A percentile compares a stretch with the other conserved stretches of the same genome.
phyloP scores from a whole-genome alignment of 2,329 filamentous ascomycete species.

The Pestalotiopsis sp. region DNA sequence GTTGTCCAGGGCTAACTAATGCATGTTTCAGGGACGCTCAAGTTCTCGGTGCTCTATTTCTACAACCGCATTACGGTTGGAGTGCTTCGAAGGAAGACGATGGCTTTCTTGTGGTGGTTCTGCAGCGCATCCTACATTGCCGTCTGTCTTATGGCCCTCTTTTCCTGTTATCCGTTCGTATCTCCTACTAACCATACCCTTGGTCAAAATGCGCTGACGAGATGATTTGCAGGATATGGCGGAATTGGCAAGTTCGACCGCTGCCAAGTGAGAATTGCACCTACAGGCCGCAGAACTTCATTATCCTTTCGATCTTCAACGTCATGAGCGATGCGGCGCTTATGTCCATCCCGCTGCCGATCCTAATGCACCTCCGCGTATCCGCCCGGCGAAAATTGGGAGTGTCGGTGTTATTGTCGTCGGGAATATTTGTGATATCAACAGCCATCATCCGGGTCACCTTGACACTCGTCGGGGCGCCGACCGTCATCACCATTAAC shows the following conservation, averaged over 20 bases:
- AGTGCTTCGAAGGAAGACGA: conserved; percentile 16
- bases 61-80: conserved; percentile 28
- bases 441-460: conserved; percentile 27
- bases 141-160: conserved; percentile 18
- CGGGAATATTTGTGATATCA: conserved; percentile 29
- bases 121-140: conserved; percentile 21
- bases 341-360: conserved; percentile 28
- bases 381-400: conserved; percentile 16
- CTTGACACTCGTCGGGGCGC: conserved; percentile 21
- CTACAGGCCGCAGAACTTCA: conserved; percentile 25
- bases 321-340: conserved; percentile 27
- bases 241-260: conserved; percentile 28
- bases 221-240: conserved; percentile 9
- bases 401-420: conserved; percentile 24
- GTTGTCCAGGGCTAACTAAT: not conserved
- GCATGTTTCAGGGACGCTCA: conserved; percentile 24
- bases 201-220: not conserved
- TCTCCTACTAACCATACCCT: fast-evolving
- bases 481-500: conserved; percentile 30
- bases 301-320: conserved; percentile 25
- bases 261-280: conserved; percentile 20
- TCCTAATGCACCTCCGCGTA: conserved; percentile 27
- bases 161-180: conserved; percentile 21
- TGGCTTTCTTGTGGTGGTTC: conserved; percentile 22
- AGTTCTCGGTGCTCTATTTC: conserved; percentile 30